Evolutionary conservation across 352 stramenopile genomes (phyloP), one percentile per base, ranked within the genome.

Genomic region (Aphanomyces euteiches): DNA sequence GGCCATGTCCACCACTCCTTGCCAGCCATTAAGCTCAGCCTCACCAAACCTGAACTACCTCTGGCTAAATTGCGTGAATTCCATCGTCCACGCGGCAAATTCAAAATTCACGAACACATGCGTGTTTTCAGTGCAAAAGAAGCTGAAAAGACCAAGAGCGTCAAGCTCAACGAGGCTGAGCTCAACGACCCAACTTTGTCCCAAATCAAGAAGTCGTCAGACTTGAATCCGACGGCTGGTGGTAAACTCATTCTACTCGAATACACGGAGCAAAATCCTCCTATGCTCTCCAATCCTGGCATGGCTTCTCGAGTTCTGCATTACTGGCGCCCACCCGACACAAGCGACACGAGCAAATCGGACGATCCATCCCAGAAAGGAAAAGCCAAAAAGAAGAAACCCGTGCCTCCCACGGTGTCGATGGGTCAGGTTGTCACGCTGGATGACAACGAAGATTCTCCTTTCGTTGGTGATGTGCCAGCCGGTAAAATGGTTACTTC

Each of bases 191-290:
- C 64, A 34, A 64, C 64, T 17, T 39, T 70, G 54, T 70, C 64
- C 8, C 86, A 94, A 71, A 95, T 93, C 70, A 95, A 95, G 67
- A 95, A 95, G 72, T 90, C 80, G 40, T 92, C 85, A 0, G 87
- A 94, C 43, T 72, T 94, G 61, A 89, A 88, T 56, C 84, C 84
- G 19, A 90, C 77, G 10, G 83, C 84, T 56, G 84, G 81, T 39
- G 87, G 84, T 0, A 92, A 92, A 56, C 75, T 92, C 58, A 90
- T 94, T 73, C 61, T 94, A 36, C 79, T 94, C 41, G 86, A 94
- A 69, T 94, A 94, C 77, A 92, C 84, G 34, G 86, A 94, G 70
- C 84, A 94, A 69, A 80, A 83, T 56, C 86, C 86, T 8, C 86
- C 86, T 12, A 90, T 94, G 82, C 73, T 92, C 3, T 82, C 80